These are phyloP conservation scores for Dipodascus albidus DNA, from an alignment of 805 yeast genomes.

Conservation along the genomic window DNA sequence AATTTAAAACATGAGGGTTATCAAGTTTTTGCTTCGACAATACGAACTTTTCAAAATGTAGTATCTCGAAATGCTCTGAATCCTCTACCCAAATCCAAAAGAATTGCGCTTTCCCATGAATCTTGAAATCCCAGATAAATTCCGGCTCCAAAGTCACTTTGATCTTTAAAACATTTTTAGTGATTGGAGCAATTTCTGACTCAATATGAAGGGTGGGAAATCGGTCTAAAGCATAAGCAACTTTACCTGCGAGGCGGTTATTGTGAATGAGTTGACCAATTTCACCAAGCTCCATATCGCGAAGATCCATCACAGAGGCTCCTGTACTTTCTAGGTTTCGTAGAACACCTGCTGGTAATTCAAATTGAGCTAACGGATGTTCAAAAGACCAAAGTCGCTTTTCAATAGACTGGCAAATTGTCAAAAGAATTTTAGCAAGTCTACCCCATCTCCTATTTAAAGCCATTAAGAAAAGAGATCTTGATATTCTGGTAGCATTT, in stretches of 20 bases:
- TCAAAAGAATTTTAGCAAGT: constrained; percentile 60
- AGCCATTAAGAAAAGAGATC: constrained; percentile 82
- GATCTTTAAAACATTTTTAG: constrained; percentile 74
- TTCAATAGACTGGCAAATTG: constrained; percentile 80
- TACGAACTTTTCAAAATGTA: constrained; percentile 76
- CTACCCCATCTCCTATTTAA: constrained; percentile 86
- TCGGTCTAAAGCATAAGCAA: constrained; percentile 49
- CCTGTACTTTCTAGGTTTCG: constrained; percentile 36
- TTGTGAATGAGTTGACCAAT: constrained; percentile 88
- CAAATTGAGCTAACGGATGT: constrained; percentile 86
- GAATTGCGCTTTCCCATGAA: constrained; percentile 74
- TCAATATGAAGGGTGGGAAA: constrained; percentile 70
- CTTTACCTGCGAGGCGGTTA: constrained; percentile 50
- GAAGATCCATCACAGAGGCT: constrained; percentile 57
- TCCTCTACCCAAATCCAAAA: constrained; percentile 94
- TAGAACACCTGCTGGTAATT: constrained; percentile 50
- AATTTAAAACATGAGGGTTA: constrained; percentile 62
- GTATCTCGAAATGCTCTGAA: constrained; percentile 55
- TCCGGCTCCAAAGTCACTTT: constrained; percentile 61
- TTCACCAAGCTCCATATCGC: constrained; percentile 65
- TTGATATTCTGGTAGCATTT: constrained; percentile 82
- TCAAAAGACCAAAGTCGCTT: constrained; percentile 78
- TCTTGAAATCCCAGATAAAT: constrained; percentile 72
- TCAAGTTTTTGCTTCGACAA: constrained; percentile 46
- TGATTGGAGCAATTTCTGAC: constrained; percentile 81